phyloP scores from a whole-genome alignment of 2,329 filamentous ascomycete species.

The Setomelanomma holmii region DNA sequence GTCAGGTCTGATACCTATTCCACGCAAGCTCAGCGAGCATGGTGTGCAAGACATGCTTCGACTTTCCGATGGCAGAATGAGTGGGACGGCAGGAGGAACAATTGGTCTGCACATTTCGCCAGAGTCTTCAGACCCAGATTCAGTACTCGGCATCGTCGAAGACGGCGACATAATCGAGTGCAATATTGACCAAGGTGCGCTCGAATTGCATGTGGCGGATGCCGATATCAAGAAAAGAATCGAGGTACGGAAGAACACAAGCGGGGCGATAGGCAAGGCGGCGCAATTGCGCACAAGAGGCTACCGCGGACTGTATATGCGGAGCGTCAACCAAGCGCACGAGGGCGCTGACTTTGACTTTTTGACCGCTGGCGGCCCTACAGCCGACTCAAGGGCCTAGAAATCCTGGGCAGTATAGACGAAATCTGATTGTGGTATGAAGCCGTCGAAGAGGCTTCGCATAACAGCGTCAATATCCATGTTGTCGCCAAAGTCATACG shows the following conservation, averaged over 20 bases:
- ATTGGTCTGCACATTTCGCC: slow-evolving; percentile 63
- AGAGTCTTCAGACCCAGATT: slow-evolving; percentile 57
- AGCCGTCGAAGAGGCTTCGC: not conserved
- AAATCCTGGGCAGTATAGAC: not conserved
- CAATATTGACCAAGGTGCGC: slow-evolving; percentile 52
- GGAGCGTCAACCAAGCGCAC: slow-evolving; percentile 66
- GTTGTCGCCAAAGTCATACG: not conserved
- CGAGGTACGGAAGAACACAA: slow-evolving; percentile 34
- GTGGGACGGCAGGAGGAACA: slow-evolving; percentile 62
- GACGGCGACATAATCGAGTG: slow-evolving; percentile 58
- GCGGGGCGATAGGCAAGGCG: slow-evolving; percentile 33
- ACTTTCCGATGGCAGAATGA: slow-evolving; percentile 63
- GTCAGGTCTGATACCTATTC: slow-evolving; percentile 82
- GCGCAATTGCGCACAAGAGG: slow-evolving; percentile 52
- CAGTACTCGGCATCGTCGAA: slow-evolving; percentile 57
- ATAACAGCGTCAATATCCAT: not conserved
- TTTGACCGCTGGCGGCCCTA: slow-evolving; percentile 50
- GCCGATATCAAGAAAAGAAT: slow-evolving; percentile 52
- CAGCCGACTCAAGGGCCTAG: not conserved
- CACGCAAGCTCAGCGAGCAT: slow-evolving; percentile 63
- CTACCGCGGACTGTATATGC: slow-evolving; percentile 66
- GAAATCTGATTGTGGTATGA: not conserved
- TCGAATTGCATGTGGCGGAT: slow-evolving; percentile 53
- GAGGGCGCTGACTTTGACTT: slow-evolving; percentile 68
- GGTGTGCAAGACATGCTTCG: slow-evolving; percentile 63